A percentile compares a stretch with the other conserved stretches of the same genome.
Evolutionary conservation across 768 basidiomycete genomes (phyloP).

Genomic region (Termitomyces sp.): DNA sequence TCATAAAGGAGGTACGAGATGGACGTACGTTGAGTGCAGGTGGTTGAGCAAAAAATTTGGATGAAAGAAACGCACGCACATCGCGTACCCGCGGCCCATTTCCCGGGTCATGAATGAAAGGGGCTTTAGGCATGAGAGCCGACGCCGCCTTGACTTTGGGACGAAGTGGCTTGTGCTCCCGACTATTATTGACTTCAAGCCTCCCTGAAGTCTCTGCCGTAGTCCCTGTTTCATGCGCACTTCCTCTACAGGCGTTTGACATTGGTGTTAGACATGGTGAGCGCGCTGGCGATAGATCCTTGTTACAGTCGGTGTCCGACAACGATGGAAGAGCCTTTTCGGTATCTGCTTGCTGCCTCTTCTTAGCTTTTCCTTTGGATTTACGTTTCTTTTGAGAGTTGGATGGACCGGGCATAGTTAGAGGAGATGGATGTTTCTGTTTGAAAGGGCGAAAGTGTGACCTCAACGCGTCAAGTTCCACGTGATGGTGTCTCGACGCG

Average conservation of each 20-base stretch:
- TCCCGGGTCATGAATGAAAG: slow-evolving; percentile 76
- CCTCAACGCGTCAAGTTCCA: slow-evolving; percentile 8
- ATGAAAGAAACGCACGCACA: slow-evolving; percentile 59
- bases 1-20: neutral
- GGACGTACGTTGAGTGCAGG: slow-evolving; percentile 49
- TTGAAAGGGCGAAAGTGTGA: neutral
- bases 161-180: neutral
- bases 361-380: slow-evolving; percentile 36
- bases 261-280: neutral
- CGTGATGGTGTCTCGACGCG: neutral
- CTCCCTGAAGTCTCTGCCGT: neutral
- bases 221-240: neutral
- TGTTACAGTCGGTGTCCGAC: slow-evolving; percentile 1
- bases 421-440: neutral
- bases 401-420: slow-evolving; percentile 61
- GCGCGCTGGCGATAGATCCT: slow-evolving; percentile 5
- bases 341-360: slow-evolving; percentile 22
- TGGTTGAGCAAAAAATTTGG: slow-evolving; percentile 64
- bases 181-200: neutral
- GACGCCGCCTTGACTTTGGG: neutral
- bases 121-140: slow-evolving; percentile 34
- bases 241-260: neutral
- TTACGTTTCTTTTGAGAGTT: slow-evolving; percentile 51
- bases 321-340: slow-evolving; percentile 7
- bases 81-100: slow-evolving; percentile 76